These are phyloP conservation scores for Phytophthora quininea DNA, from an alignment of 352 stramenopile species.

Conservation along the genomic window DNA sequence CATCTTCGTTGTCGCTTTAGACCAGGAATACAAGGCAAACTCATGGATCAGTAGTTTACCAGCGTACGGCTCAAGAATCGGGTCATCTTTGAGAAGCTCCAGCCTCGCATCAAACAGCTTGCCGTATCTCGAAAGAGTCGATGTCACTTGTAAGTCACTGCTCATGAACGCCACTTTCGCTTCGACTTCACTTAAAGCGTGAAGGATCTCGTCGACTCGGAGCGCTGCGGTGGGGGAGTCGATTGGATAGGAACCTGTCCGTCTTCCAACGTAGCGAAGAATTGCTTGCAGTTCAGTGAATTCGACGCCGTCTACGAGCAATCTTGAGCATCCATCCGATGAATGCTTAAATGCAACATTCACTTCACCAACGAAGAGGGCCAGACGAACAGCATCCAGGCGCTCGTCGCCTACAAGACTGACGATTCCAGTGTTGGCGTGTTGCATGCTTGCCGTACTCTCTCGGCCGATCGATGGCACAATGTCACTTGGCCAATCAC, in stretches of 20 bases:
- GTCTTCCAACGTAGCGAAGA: slow-evolving; percentile 63
- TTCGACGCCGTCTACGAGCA: slow-evolving; percentile 46
- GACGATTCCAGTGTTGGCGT: slow-evolving; percentile 7
- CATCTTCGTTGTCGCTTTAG: slow-evolving; percentile 13
- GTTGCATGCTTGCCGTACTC: not conserved
- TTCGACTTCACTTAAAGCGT: slow-evolving; percentile 37
- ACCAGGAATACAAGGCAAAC: slow-evolving; percentile 37
- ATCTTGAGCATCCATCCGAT: slow-evolving; percentile 28
- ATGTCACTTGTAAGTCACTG: slow-evolving; percentile 18
- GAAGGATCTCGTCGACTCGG: slow-evolving; percentile 60
- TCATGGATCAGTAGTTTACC: slow-evolving; percentile 33
- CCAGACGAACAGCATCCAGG: slow-evolving; percentile 48
- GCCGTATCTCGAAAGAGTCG: slow-evolving; percentile 27
- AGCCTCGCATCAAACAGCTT: slow-evolving; percentile 38
- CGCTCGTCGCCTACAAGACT: slow-evolving; percentile 4
- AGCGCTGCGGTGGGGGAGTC: slow-evolving; percentile 43
- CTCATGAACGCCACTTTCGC: slow-evolving; percentile 25
- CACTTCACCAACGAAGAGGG: slow-evolving; percentile 48
- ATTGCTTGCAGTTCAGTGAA: slow-evolving; percentile 60
- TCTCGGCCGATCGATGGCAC: not conserved
- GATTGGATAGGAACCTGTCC: slow-evolving; percentile 53
- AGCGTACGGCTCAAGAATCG: slow-evolving; percentile 11
- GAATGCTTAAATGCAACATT: slow-evolving; percentile 37
- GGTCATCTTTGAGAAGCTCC: slow-evolving; percentile 13
- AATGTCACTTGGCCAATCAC: not conserved